A percentile compares a stretch with the other conserved stretches of the same genome.
Conservation (phyloP, 2,329 filamentous ascomycete genomes). For the Pseudogymnoascus destructans region DNA sequence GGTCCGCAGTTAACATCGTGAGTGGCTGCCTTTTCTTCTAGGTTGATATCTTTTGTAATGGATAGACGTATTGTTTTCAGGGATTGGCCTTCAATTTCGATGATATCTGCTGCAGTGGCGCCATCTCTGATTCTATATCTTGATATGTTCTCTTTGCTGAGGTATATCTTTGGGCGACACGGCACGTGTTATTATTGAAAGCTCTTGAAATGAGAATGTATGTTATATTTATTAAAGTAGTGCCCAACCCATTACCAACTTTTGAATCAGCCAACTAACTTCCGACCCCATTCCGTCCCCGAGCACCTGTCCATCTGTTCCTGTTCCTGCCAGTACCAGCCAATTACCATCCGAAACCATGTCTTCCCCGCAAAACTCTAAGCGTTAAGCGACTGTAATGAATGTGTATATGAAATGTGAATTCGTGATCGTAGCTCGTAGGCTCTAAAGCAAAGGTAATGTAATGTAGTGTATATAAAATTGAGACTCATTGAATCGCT, state of each 20-base stretch:
- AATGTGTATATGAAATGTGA: slow-evolving; percentile 4
- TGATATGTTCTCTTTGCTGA: too few relatives aligned
- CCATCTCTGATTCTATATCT: too few relatives aligned
- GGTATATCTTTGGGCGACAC: background rate
- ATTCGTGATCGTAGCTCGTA: background rate
- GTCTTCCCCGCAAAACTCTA: background rate
- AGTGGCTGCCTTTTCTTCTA: too few relatives aligned
- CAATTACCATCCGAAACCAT: background rate
- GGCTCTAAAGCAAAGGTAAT: background rate
- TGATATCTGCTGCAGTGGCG: too few relatives aligned
- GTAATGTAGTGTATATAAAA: slow-evolving; percentile 4
- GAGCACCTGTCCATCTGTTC: background rate
- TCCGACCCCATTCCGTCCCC: background rate
- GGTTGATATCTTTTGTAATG: too few relatives aligned
- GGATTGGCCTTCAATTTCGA: too few relatives aligned
- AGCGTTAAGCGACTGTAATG: background rate
- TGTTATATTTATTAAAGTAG: background rate
- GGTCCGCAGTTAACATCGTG: too few relatives aligned
- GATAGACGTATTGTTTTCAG: too few relatives aligned
- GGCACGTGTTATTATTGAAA: background rate
- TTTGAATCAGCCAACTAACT: background rate
- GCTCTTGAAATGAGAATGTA: background rate
- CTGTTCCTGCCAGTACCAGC: background rate
- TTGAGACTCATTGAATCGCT: background rate
- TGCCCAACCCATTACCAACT: background rate